phyloP scores from a whole-genome alignment of 2,329 filamentous ascomycete genomes.

The Nigrograna mackinnonii region DNA sequence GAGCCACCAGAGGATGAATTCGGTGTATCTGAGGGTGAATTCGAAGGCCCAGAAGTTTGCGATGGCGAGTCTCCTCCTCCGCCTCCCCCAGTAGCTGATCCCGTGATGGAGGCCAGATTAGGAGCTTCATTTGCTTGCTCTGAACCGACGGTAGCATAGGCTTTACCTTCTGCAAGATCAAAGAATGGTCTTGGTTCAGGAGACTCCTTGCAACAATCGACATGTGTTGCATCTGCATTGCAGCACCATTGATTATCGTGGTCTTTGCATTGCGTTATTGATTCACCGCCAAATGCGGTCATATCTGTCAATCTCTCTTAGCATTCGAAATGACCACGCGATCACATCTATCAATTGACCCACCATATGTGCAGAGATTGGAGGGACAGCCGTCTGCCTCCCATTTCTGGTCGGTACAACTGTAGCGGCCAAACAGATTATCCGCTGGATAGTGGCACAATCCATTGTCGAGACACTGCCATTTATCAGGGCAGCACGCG shows the following conservation, averaged over 20 bases:
- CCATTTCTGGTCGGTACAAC: constrained; percentile 40
- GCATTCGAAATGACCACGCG: background rate
- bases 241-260: constrained; percentile 41
- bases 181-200: constrained; percentile 37
- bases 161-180: constrained; percentile 28
- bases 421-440: constrained; percentile 34
- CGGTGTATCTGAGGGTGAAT: constrained; percentile 9
- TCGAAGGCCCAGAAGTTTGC: constrained; percentile 10
- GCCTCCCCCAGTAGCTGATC: constrained; percentile 17
- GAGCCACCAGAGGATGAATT: no score
- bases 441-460: constrained; percentile 32
- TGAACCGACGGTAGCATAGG: constrained; percentile 34
- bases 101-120: constrained; percentile 30
- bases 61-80: constrained; percentile 11
- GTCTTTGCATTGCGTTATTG: constrained; percentile 33
- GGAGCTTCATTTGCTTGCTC: constrained; percentile 12
- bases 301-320: constrained; percentile 19
- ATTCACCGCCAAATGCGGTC: constrained; percentile 29
- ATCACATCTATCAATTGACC: constrained; percentile 2
- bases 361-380: constrained; percentile 40
- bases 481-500: constrained; percentile 40
- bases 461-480: constrained; percentile 42
- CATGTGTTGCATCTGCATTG: constrained; percentile 27
- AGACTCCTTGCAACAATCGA: constrained; percentile 36
- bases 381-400: constrained; percentile 32